Evolutionary conservation across 1,284 basidiomycete species (phyloP).

Genomic region (Tilletiaria anomala): DNA sequence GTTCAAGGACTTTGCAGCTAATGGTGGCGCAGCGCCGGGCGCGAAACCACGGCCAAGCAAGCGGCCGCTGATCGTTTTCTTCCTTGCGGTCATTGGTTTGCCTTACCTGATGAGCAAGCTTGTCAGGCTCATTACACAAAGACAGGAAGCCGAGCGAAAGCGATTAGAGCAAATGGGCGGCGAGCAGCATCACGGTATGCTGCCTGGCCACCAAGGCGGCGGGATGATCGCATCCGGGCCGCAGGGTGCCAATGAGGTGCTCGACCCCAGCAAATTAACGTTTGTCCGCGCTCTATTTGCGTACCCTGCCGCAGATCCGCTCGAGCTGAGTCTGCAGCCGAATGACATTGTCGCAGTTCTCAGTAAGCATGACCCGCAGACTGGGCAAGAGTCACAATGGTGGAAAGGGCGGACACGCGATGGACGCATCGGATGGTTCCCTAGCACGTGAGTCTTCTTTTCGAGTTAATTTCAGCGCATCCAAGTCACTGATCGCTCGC

Average conservation of each 20-base stretch:
- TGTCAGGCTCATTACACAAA: conserved; percentile 60
- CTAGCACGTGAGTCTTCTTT: conserved; percentile 52
- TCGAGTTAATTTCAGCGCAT: conserved; percentile 1
- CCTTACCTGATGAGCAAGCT: conserved; percentile 89
- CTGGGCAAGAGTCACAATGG: conserved; percentile 68
- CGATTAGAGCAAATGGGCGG: conserved; percentile 25
- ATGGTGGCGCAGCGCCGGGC: background rate
- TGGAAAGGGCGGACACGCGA: conserved; percentile 90
- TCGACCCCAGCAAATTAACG: conserved; percentile 51
- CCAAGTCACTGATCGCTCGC: background rate
- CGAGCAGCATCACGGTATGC: conserved; percentile 40
- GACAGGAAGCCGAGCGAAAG: conserved; percentile 43
- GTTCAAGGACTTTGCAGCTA: conserved; percentile 33
- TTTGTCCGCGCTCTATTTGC: conserved; percentile 78
- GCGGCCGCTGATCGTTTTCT: conserved; percentile 85
- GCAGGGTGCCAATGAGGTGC: conserved; percentile 20
- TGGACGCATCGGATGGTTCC: conserved; percentile 92
- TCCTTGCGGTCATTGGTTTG: conserved; percentile 84
- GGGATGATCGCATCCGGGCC: conserved; percentile 14
- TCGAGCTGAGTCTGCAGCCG: conserved; percentile 68
- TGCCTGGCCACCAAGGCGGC: conserved; percentile 50
- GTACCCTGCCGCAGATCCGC: conserved; percentile 49
- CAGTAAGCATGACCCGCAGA: conserved; percentile 46
- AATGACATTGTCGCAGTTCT: conserved; percentile 92
- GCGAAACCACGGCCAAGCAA: conserved; percentile 45